Base-by-base conservation (phyloP, 1,139 yeast genomes). In the Pichia kudriavzevii region DNA sequence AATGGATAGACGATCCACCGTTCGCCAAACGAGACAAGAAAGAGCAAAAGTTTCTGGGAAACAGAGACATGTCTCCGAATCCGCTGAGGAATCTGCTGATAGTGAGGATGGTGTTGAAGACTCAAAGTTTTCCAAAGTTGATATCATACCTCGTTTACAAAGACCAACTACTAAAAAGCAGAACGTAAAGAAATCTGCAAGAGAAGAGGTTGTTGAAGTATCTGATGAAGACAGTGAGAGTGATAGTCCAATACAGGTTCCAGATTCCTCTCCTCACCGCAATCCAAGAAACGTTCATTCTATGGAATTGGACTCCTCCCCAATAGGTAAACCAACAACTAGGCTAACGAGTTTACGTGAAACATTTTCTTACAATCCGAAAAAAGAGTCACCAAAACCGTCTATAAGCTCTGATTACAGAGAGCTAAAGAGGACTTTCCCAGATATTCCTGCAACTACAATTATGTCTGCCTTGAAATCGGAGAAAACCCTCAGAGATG, bases 401-500 rank as follows among this genome's bases (percentile, higher is more conserved):
- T 22, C 23, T 24, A 24, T 30, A 11, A 23, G 20, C 5, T 24
- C 33, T 4, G 39, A 69, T 59, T 69, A 66, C 52, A 72, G 63
- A 37, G 65, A 68, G 52, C 66, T 72, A 42, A 66, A 62, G 42
- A 67, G 64, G 34, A 52, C 67, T 37, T 75, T 69, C 50, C 66
- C 67, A 30, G 61, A 68, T 31, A 52, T 73, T 16, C 57, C 61
- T 15, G 71, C 66, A 31, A 64, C 73, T 22, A 69, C 75, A 42
- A 66, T 79, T 24, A 69, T 74, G 43, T 74, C 74, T 33, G 80
- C 79, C 2, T 73, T 76, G 50, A 76, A 72, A 33, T 68, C 72
- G 22, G 77, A 73, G 33, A 75, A 76, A 9, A 69, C 76, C 40
- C 53, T 76, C 22, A 64, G 76, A 39, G 68, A 69, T 33, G 69